phyloP scores from a whole-genome alignment of 116 monocot species.

The Cymodocea nodosa region DNA sequence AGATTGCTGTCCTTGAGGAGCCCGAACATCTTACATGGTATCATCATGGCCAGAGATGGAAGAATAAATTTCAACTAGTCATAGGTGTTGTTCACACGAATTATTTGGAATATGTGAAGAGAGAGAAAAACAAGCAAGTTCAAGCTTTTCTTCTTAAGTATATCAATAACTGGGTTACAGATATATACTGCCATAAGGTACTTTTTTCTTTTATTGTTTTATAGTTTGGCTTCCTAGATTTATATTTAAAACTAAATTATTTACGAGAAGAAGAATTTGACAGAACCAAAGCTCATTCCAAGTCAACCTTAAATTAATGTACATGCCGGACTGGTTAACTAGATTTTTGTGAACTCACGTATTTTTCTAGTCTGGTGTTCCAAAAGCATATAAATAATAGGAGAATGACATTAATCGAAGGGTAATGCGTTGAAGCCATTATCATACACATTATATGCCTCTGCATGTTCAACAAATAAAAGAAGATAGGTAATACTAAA shows the following conservation, averaged over 20 bases:
- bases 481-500: background rate
- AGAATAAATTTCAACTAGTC: slow-evolving; percentile 63
- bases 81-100: slow-evolving; percentile 93
- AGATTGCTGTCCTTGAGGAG: slow-evolving; percentile 87
- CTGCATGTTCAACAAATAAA: too few relatives aligned
- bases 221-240: background rate
- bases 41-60: slow-evolving; percentile 91
- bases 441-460: too few relatives aligned
- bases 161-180: slow-evolving; percentile 65
- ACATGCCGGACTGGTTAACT: too few relatives aligned
- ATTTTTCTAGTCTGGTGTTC: too few relatives aligned
- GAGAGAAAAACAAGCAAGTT: slow-evolving; percentile 76
- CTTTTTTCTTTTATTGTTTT: background rate
- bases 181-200: slow-evolving; percentile 96
- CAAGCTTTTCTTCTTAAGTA: slow-evolving; percentile 64
- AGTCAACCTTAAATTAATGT: too few relatives aligned
- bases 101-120: slow-evolving; percentile 87
- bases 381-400: too few relatives aligned
- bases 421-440: too few relatives aligned
- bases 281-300: too few relatives aligned
- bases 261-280: too few relatives aligned
- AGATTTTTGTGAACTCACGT: too few relatives aligned
- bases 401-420: too few relatives aligned
- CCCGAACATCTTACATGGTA: slow-evolving; percentile 97
- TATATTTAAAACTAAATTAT: too few relatives aligned